Evolutionary conservation across 2,329 filamentous ascomycete species (phyloP), one percentile per base, ranked within the genome.

Genomic region (Alternaria longipes): DNA sequence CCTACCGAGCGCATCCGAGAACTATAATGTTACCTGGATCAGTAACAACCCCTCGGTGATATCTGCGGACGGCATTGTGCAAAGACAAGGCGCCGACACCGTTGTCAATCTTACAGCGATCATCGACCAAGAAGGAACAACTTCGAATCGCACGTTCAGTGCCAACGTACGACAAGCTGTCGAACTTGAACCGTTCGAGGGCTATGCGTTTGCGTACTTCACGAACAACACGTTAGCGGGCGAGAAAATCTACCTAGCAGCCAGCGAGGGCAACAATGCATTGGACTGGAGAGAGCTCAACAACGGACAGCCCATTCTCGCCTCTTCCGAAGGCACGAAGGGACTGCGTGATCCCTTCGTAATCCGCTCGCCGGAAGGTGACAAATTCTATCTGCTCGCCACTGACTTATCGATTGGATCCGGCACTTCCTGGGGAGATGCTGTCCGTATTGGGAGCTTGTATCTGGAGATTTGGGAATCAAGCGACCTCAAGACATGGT

Each of bases 401-500:
- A 86, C 84, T 0, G 84, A 86, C 54, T 74, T 86, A 0, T 85
- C 84, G 0, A 86, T 86, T 52, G 84, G 84, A 1, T 84, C 82
- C 7, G 84, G 84, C 1, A 86, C 84, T 0, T 83, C 82, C 0
- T 86, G 84, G 84, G 79, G 74, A 11, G 78, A 81, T n/a, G 69
- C 84, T 0, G 82, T 85, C 2, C 77, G 80, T 14, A 79, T 67
- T 0, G 84, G 84, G 0, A 85, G 83, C 62, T 79, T 80, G 8
- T 86, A 84, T 55, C 78, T 86, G 3, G 83, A 86, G 61, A 76
- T 86, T 5, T 86, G 84, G 84, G 83, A 86, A 65, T 84, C 83
- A 0, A 74, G 74, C 16, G 83, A 86, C 57, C 78, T 86, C 1
- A 74, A 82, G 24, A 82, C 70, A n/a, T 86, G 84, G 84, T 83